Evolutionary conservation across 169 alveolate genomes (phyloP).

Genomic region (Pseudocohnilembus persalinus): DNA sequence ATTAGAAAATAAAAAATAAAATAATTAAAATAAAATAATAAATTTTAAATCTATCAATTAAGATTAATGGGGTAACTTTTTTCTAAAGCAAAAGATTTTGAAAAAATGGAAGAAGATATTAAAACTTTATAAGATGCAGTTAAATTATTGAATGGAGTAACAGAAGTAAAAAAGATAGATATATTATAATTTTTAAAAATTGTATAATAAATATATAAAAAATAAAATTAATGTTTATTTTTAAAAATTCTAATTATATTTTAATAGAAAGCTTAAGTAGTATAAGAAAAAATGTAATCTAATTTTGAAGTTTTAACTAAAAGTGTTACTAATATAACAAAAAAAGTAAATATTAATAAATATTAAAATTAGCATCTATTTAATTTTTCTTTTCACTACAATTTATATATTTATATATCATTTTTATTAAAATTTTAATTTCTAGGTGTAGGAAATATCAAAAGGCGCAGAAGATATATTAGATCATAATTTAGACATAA

Average conservation of each 20-base stretch:
- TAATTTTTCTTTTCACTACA: too few relatives aligned
- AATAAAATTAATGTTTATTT: neutral
- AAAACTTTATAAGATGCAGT: neutral
- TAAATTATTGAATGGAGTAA: neutral
- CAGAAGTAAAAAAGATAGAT: neutral
- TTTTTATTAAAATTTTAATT: too few relatives aligned
- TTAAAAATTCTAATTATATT: too few relatives aligned
- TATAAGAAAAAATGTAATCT: neutral
- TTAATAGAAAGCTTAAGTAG: neutral
- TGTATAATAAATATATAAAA: neutral
- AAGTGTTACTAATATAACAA: neutral
- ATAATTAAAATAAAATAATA: too few relatives aligned
- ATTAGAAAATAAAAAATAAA: too few relatives aligned
- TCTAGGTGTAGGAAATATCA: neutral
- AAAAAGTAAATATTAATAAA: too few relatives aligned
- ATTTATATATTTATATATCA: too few relatives aligned
- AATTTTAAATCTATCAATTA: too few relatives aligned
- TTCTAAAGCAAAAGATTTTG: neutral
- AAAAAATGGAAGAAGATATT: neutral
- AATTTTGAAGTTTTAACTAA: neutral
- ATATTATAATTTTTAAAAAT: too few relatives aligned
- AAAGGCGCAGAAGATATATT: neutral
- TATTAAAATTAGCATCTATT: neutral
- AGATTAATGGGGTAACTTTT: too few relatives aligned
- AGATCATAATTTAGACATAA: neutral